Evolutionary conservation across 257 asterid species (phyloP).

Genomic region (Pogostemon cablin): DNA sequence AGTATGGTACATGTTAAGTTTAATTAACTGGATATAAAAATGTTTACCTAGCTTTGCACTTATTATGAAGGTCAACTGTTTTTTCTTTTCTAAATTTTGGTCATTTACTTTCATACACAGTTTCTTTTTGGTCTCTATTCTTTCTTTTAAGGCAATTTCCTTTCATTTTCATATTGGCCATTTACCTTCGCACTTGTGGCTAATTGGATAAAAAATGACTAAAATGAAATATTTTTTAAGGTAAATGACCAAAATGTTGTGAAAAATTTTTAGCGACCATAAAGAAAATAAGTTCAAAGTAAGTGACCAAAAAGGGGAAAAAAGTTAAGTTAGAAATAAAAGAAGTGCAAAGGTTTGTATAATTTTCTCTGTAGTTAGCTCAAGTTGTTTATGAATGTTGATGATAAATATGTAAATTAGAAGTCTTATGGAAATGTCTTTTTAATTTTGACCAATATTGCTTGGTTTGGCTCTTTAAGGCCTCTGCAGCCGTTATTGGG

Average conservation of each 20-base stretch:
- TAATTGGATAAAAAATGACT: not conserved
- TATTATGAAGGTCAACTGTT: not conserved
- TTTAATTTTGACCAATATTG: conserved; percentile 15
- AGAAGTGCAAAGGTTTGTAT: not conserved
- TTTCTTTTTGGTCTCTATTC: not conserved
- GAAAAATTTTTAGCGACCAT: not conserved
- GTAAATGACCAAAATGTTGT: not conserved
- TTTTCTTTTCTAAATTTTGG: not conserved
- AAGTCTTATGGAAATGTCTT: not conserved
- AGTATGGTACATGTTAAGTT: conserved; percentile 18
- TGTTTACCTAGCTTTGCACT: not conserved
- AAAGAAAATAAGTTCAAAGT: not conserved
- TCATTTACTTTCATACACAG: not conserved
- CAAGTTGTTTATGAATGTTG: conserved; percentile 17
- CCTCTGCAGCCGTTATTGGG: conserved; percentile 58
- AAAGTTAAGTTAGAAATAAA: not conserved
- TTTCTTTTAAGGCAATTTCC: not conserved
- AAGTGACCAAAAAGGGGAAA: not conserved
- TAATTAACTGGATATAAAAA: not conserved
- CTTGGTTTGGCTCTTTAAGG: conserved; percentile 43
- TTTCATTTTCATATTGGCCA: not conserved
- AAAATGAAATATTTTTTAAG: not conserved
- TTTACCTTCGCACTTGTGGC: not conserved
- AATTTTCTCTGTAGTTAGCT: not conserved
- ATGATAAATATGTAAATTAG: conserved; percentile 5